Percentiles rank a stretch among this genome's conserved stretches.
These are phyloP conservation scores for Penicillium glabrum DNA, from an alignment of 2,329 filamentous ascomycete species.

Conservation along the genomic window DNA sequence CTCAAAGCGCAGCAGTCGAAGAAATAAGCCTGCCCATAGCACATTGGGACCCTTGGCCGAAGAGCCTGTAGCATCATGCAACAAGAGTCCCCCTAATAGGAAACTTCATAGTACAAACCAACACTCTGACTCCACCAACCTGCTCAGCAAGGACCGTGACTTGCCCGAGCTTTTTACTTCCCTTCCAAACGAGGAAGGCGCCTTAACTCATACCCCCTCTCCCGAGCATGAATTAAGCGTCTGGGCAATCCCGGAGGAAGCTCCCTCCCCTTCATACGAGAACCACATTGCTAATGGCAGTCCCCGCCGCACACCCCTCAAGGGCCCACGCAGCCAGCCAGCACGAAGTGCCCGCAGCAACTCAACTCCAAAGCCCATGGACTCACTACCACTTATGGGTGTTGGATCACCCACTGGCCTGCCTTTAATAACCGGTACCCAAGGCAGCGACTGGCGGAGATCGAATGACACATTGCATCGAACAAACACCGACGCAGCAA, in stretches of 20 bases:
- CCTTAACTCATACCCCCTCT: slow-evolving; percentile 31
- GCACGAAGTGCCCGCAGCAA: slow-evolving; percentile 20
- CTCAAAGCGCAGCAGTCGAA: slow-evolving; percentile 20
- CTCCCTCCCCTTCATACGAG: slow-evolving; percentile 24
- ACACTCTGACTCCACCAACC: neutral
- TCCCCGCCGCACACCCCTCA: slow-evolving; percentile 33
- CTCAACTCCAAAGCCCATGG: slow-evolving; percentile 14
- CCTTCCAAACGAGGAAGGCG: slow-evolving; percentile 16
- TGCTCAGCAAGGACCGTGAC: slow-evolving; percentile 18
- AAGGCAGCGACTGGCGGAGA: slow-evolving; percentile 26
- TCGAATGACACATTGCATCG: slow-evolving; percentile 30
- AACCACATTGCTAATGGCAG: slow-evolving; percentile 27
- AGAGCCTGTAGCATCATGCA: slow-evolving; percentile 13
- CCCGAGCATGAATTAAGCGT: slow-evolving; percentile 25
- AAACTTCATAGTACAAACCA: slow-evolving; percentile 11
- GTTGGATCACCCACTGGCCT: slow-evolving; percentile 11
- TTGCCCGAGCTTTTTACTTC: slow-evolving; percentile 29
- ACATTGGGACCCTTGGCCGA: slow-evolving; percentile 22
- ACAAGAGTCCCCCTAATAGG: slow-evolving; percentile 28
- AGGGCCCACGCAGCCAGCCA: slow-evolving; percentile 36
- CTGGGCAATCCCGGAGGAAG: slow-evolving; percentile 25
- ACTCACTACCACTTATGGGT: slow-evolving; percentile 11
- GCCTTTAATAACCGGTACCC: slow-evolving; percentile 20
- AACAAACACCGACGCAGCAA: slow-evolving; percentile 20
- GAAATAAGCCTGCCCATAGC: slow-evolving; percentile 18